A percentile compares a stretch with the other conserved stretches of the same genome.
These are phyloP conservation scores for Tricholoma terreum DNA, from an alignment of 768 basidiomycete species.

Conservation along the genomic window DNA sequence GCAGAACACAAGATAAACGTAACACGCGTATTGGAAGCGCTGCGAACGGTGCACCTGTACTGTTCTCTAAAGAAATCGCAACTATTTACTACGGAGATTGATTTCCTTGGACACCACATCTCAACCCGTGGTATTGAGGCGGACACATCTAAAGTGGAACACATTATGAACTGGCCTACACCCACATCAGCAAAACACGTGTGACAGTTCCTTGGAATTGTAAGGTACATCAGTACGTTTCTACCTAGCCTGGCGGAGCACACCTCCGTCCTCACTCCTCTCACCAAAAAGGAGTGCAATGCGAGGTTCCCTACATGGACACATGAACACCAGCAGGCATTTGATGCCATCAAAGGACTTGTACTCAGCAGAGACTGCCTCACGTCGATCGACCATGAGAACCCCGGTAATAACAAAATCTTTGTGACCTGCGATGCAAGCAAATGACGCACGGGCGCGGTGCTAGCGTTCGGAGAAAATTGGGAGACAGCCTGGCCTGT, in stretches of 20 bases:
- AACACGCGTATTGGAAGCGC: slow-evolving; percentile 9
- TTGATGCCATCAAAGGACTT: slow-evolving; percentile 26
- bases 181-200: slow-evolving; percentile 13
- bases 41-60: neutral
- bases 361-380: slow-evolving; percentile 25
- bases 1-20: neutral
- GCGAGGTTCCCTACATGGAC: neutral
- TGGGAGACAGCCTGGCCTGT: neutral
- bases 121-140: neutral
- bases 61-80: neutral
- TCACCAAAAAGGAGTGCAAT: slow-evolving; percentile 20
- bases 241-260: slow-evolving; percentile 19
- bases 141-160: slow-evolving; percentile 6
- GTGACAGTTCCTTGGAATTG: slow-evolving; percentile 8
- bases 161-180: slow-evolving; percentile 23
- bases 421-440: slow-evolving; percentile 30
- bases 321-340: slow-evolving; percentile 19
- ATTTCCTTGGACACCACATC: slow-evolving; percentile 5
- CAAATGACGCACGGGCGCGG: slow-evolving; percentile 23
- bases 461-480: slow-evolving; percentile 14
- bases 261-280: slow-evolving; percentile 4
- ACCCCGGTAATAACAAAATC: slow-evolving; percentile 26
- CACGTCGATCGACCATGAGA: slow-evolving; percentile 28
- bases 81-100: neutral
- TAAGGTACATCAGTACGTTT: slow-evolving; percentile 19